Evolutionary conservation across 1,284 basidiomycete species (phyloP).

Genomic region (Takashimella tepidaria): DNA sequence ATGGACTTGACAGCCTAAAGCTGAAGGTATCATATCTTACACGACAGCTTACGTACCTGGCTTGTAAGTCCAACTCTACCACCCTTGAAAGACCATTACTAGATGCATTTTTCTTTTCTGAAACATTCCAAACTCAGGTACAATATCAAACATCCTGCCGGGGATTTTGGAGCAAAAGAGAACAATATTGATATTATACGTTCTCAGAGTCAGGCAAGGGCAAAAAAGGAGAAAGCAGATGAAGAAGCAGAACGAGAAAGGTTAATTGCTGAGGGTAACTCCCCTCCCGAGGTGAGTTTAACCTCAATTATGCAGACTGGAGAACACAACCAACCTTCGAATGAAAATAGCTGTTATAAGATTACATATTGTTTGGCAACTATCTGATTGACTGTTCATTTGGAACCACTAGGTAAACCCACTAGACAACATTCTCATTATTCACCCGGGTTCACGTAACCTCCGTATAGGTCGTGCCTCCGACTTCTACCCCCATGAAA

Average conservation of each 20-base stretch:
- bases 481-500: slow-evolving; percentile 54
- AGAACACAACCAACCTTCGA: too few relatives aligned
- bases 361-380: too few relatives aligned
- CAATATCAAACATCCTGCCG: slow-evolving; percentile 44
- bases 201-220: slow-evolving; percentile 28
- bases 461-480: slow-evolving; percentile 84
- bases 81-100: too few relatives aligned
- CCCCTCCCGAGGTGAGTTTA: not conserved
- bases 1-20: slow-evolving; percentile 12
- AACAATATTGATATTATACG: slow-evolving; percentile 37
- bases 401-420: slow-evolving; percentile 28
- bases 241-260: slow-evolving; percentile 9
- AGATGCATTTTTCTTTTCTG: too few relatives aligned
- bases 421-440: slow-evolving; percentile 60
- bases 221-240: slow-evolving; percentile 21
- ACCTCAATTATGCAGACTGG: not conserved
- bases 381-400: not conserved
- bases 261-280: not conserved
- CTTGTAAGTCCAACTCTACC: slow-evolving; percentile 19
- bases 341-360: too few relatives aligned
- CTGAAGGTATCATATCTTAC: slow-evolving; percentile 26
- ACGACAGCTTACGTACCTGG: slow-evolving; percentile 40
- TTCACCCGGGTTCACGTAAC: slow-evolving; percentile 87
- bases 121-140: slow-evolving; percentile 18
- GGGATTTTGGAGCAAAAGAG: slow-evolving; percentile 36